A percentile compares a stretch with the other conserved stretches of the same genome.
Evolutionary conservation across 2,329 filamentous ascomycete genomes (phyloP).

Genomic region (Bipolaris victoriae): DNA sequence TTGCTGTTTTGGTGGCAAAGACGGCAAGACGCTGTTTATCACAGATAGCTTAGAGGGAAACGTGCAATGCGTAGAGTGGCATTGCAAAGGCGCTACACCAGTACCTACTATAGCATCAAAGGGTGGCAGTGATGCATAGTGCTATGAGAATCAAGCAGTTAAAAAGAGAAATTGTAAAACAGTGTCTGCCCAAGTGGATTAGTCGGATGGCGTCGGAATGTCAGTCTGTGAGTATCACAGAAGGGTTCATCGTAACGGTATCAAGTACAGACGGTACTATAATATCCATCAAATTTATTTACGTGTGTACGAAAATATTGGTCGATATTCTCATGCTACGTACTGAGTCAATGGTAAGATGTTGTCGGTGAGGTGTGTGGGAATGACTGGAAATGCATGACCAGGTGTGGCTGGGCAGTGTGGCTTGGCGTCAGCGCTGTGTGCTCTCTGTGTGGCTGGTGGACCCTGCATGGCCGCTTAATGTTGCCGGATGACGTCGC

Average conservation of each 20-base stretch:
- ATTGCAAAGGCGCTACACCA: constrained; percentile 31
- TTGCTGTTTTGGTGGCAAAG: constrained; percentile 51
- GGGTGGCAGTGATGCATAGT: background rate
- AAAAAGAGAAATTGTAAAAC: no score
- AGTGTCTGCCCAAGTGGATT: background rate
- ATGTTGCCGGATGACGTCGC: constrained; percentile 28
- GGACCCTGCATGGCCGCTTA: constrained; percentile 26
- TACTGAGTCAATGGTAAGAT: no score
- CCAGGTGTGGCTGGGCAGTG: constrained; percentile 10
- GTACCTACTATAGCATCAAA: background rate
- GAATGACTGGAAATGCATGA: background rate
- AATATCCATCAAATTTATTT: no score
- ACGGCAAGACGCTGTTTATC: constrained; percentile 50
- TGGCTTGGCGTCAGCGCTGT: background rate
- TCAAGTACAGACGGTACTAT: no score
- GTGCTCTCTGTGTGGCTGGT: constrained; percentile 8
- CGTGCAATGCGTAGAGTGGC: constrained; percentile 45
- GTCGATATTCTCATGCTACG: no score
- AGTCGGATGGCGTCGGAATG: no score
- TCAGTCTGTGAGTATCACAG: no score
- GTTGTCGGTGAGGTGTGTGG: no score
- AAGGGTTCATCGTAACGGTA: no score
- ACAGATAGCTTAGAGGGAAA: constrained; percentile 52
- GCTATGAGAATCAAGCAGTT: background rate
- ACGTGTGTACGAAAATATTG: no score